Base-by-base conservation (phyloP, 106 monocot species). In the Acanthochlamys bracteata region DNA sequence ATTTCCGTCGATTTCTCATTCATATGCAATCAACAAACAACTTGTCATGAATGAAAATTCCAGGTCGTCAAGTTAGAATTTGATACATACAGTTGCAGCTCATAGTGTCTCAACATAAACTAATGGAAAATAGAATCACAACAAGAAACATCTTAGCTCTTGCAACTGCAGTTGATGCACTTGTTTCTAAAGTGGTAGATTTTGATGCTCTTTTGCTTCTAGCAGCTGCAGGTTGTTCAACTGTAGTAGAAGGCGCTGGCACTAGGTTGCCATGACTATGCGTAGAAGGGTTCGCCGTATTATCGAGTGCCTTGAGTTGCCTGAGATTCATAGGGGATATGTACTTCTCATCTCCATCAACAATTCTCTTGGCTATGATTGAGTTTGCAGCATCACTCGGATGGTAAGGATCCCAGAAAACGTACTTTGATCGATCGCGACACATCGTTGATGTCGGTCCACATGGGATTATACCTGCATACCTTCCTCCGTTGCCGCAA, bases 351-450 rank as follows among this genome's bases (percentile, higher is more conserved):
- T 71, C 65, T 33, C 76, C 71, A 23, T 77, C 60, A 20, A 77
- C 66, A 3, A 77, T 39, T 15, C 53, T 16, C 60, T 77, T 71
- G 2, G 76, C 58, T 1, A 77, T 71, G 11, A 77, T 60, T 7
- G 71, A 21, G 33, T 77, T 77, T n/a, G 76, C 71, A 13, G 76
- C 76, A 42, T 77, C 76, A 21, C 76, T 77, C 24, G 76, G 76
- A 42, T 77, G 76, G 42, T 77, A 77, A 0, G 76, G 76, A 66
- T 77, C 76, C 76, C 76, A 77, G 39, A 77, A 77, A 17, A 77
- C 71, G 27, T 77, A 53, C 60, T 59, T 24, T 11, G 66, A 41
- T 0, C 76, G 58, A 41, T 77, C 43, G 10, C 60, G 66, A n/a
- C 76, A 77, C 76, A 77, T 66, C 7, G 53, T 60, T 9, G 76